Conservation (phyloP, 306 rosid genomes). For the Gastrolobium villosum region DNA sequence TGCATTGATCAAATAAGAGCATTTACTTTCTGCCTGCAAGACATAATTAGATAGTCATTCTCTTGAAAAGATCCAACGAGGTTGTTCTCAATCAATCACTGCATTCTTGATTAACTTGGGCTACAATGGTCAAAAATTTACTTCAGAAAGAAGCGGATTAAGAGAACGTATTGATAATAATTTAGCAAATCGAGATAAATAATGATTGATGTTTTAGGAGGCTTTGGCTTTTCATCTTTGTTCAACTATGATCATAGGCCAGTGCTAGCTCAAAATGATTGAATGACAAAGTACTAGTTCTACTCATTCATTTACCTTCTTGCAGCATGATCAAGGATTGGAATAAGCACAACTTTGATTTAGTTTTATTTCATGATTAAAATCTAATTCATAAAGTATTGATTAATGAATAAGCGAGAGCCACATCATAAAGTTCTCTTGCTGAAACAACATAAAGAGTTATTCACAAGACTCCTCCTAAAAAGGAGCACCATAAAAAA, state of each 20-base stretch:
- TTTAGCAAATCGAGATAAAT: not conserved
- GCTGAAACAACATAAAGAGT: constrained; percentile 33
- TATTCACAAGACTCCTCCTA: constrained; percentile 36
- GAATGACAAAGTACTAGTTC: not conserved
- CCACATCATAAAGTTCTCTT: constrained; percentile 36
- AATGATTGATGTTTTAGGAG: constrained; percentile 3
- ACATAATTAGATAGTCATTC: too few relatives aligned
- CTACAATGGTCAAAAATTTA: constrained; percentile 10
- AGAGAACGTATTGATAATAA: not conserved
- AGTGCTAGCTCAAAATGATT: constrained; percentile 1
- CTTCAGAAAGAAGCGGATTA: not conserved
- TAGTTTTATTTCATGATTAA: not conserved
- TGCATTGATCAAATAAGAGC: too few relatives aligned
- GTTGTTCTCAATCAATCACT: not conserved
- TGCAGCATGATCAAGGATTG: not conserved
- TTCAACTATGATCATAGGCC: not conserved
- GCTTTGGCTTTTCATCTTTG: not conserved
- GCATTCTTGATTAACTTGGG: not conserved
- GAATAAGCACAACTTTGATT: not conserved
- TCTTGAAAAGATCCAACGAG: not conserved
- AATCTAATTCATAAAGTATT: constrained; percentile 31
- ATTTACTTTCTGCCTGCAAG: too few relatives aligned
- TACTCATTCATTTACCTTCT: not conserved
- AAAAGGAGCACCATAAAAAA: constrained; percentile 17
- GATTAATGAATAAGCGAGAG: constrained; percentile 29